These are phyloP conservation scores for Cinchona pubescens DNA, from an alignment of 257 asterid species.

Conservation along the genomic window DNA sequence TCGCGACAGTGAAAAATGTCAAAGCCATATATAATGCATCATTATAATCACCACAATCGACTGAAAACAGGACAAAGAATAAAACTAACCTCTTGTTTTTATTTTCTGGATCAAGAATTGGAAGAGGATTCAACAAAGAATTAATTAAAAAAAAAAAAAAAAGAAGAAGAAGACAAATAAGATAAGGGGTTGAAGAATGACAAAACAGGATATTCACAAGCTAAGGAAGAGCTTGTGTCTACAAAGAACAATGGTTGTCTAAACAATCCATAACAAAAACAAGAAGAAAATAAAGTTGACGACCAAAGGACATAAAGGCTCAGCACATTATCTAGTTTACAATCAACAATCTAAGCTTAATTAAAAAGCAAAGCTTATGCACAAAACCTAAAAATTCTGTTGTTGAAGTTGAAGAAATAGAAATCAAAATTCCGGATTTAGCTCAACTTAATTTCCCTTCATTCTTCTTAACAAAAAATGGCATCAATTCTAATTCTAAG, in stretches of 20 bases:
- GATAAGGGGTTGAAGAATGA: not conserved
- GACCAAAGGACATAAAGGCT: not conserved
- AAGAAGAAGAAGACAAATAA: not conserved
- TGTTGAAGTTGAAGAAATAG: not conserved
- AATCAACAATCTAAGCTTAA: not conserved
- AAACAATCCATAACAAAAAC: not conserved
- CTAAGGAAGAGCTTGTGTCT: not conserved
- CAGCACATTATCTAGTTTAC: not conserved
- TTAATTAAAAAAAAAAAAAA: too few relatives aligned
- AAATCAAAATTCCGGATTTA: not conserved
- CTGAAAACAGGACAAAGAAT: not conserved
- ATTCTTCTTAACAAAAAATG: not conserved
- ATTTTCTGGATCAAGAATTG: not conserved
- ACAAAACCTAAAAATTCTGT: not conserved
- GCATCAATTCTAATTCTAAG: slow-evolving; percentile 7
- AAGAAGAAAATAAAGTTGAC: not conserved
- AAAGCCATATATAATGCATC: not conserved
- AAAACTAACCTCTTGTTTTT: not conserved
- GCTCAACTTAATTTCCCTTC: not conserved
- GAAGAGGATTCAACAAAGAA: not conserved
- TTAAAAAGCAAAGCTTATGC: not conserved
- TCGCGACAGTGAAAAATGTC: not conserved
- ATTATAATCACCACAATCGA: not conserved
- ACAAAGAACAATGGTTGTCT: not conserved
- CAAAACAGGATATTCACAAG: not conserved